Conservation (phyloP, 208 protist genomes). For the Phytomonas sp. region DNA sequence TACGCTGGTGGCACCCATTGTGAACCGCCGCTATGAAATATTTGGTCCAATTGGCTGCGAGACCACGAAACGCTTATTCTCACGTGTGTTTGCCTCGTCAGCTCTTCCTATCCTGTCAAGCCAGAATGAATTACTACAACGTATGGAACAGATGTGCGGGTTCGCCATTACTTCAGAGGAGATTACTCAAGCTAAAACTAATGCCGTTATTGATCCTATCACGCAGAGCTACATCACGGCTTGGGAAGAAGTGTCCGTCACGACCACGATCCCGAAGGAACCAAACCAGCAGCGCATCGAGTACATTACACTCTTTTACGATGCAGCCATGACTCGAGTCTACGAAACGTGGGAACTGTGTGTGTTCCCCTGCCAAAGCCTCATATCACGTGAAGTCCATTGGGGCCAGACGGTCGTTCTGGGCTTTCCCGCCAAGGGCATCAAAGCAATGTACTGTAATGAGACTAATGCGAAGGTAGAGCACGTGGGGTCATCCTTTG, state of each 20-base stretch:
- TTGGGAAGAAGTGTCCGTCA: conserved; percentile 75
- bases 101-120: conserved; percentile 29
- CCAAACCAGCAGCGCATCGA: conserved; percentile 45
- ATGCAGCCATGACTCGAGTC: conserved; percentile 57
- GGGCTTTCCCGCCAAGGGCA: conserved; percentile 47
- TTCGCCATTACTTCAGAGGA: conserved; percentile 32
- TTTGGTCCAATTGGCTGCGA: conserved; percentile 57
- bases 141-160: conserved; percentile 65
- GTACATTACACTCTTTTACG: conserved; percentile 75
- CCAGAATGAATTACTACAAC: conserved; percentile 30
- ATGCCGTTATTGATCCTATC: conserved; percentile 74
- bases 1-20: conserved; percentile 47
- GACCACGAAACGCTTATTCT: conserved; percentile 53
- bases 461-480: conserved; percentile 37
- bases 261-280: conserved; percentile 42
- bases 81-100: conserved; percentile 50
- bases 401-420: conserved; percentile 81
- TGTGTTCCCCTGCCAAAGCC: conserved; percentile 61
- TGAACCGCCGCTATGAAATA: conserved; percentile 82
- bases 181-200: conserved; percentile 45
- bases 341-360: conserved; percentile 84
- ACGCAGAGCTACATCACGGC: conserved; percentile 74
- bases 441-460: conserved; percentile 76
- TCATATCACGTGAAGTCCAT: conserved; percentile 64
- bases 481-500: conserved; percentile 26